Evolutionary conservation across 2,329 filamentous ascomycete species (phyloP).

Genomic region (Plenodomus biglobosus): DNA sequence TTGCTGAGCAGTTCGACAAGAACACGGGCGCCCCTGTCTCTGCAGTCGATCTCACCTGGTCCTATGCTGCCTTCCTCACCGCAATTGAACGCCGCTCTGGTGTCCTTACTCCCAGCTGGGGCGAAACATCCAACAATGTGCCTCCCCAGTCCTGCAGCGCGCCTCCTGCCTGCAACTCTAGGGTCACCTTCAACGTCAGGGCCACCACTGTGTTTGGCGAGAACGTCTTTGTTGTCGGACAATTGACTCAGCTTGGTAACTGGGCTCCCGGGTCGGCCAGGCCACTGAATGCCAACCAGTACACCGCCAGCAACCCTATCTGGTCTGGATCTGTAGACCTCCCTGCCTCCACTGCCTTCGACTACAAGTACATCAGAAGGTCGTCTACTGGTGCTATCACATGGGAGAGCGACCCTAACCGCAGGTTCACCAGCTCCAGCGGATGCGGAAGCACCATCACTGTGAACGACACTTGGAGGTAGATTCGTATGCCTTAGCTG

Average conservation of each 20-base stretch:
- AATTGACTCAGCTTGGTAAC: conserved; percentile 46
- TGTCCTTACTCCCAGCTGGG: conserved; percentile 16
- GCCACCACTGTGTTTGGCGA: conserved; percentile 53
- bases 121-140: conserved; percentile 45
- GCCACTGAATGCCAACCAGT: conserved; percentile 46
- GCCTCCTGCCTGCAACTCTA: conserved; percentile 24
- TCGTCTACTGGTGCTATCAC: conserved; percentile 48
- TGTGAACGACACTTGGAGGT: conserved; percentile 27
- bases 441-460: conserved; percentile 21
- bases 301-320: conserved; percentile 49
- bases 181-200: conserved; percentile 52
- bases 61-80: conserved; percentile 70
- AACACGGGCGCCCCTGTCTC: conserved; percentile 56
- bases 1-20: conserved; percentile 68
- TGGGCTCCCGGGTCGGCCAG: conserved; percentile 48
- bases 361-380: conserved; percentile 52
- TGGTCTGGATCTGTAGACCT: conserved; percentile 49
- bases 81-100: conserved; percentile 19
- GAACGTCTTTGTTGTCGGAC: conserved; percentile 51
- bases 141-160: conserved; percentile 42
- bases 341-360: conserved; percentile 44
- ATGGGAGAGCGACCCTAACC: conserved; percentile 50
- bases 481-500: neutral
- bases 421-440: conserved; percentile 39
- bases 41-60: conserved; percentile 71